Base-by-base conservation (phyloP, 805 yeast genomes). In the Yamadazyma tumulicola region DNA sequence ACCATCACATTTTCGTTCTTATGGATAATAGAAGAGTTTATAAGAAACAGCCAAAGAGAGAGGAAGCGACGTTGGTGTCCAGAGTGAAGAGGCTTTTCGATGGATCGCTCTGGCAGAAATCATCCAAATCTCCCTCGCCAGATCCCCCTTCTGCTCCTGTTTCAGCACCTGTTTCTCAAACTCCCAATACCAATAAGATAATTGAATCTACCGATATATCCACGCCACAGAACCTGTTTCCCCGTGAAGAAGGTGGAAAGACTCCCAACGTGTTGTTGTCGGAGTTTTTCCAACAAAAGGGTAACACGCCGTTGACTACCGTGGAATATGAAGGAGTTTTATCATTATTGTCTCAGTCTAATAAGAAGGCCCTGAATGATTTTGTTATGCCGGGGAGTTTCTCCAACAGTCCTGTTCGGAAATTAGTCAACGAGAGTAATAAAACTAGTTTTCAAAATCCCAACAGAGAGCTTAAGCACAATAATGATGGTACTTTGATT, bases 281-380 rank as follows among this genome's bases (percentile, higher is more conserved):
- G 9, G 75, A 70, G 19, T 85, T 86, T 52, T 85, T 85, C 55
- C 67, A 68, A n/a, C 64, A 61, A 28, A 85, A 84, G 53, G 95
- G 95, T n/a, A 74, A 78, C 37, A 60, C 59, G n/a, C 87, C 91
- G 4, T 64, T 86, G 41, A 67, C 79, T 10, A 86, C 80, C 16
- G 67, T 85, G 27, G 95, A 86, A 54, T 72, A 79, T 48, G 91
- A 82, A 56, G 94, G 94, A n/a, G 91, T 85, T 1, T 53, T 80
- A 41, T 74, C 88, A 5, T 57, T 85, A n/a, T 46, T 64, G 32
- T 49, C 55, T 15, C 49, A 32, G 30, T 35, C 42, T 7, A 37
- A 38, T 12, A 20, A 27, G 17, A 43, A 37, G 26, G 22, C 31
- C 34, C n/a, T n/a, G n/a, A 31, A 30, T 10, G 22, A 28, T 19